These are phyloP conservation scores for Novymonas esmeraldas DNA, from an alignment of 208 protist species.

Conservation along the genomic window DNA sequence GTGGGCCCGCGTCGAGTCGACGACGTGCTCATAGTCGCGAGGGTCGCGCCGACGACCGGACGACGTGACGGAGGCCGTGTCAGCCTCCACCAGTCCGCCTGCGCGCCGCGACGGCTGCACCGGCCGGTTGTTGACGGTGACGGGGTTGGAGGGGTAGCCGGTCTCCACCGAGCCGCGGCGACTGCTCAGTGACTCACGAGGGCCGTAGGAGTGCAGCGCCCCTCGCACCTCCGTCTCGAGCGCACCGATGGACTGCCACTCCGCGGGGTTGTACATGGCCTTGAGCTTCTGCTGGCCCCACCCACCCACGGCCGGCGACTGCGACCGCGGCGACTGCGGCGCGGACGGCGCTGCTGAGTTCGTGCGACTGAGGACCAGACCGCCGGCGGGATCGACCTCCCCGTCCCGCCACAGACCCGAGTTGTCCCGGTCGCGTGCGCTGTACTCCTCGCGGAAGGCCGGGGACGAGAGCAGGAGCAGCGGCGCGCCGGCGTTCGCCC, in stretches of 20 bases:
- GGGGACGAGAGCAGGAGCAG: conserved; percentile 43
- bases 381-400: conserved; percentile 14
- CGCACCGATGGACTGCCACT: conserved; percentile 59
- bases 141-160: conserved; percentile 6
- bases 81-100: not conserved
- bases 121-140: conserved; percentile 10
- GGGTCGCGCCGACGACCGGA: conserved; percentile 23
- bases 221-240: conserved; percentile 65
- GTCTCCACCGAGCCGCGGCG: conserved; percentile 11
- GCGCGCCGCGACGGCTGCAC: not conserved
- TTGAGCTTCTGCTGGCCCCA: conserved; percentile 47
- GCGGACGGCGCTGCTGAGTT: conserved; percentile 25
- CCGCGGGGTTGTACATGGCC: conserved; percentile 53
- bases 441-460: conserved; percentile 27
- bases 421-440: conserved; percentile 20
- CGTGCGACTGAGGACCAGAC: conserved; percentile 33
- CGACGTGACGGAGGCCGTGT: conserved; percentile 8
- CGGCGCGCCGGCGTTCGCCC: conserved; percentile 24
- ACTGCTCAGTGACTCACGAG: conserved; percentile 30
- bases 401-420: not conserved
- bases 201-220: conserved; percentile 35
- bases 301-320: conserved; percentile 25
- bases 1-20: conserved; percentile 15
- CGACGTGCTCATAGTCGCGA: conserved; percentile 26
- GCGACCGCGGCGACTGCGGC: conserved; percentile 29